A percentile compares a stretch with the other conserved stretches of the same genome.
Evolutionary conservation across 176 grass and related monocot genomes (phyloP).

Genomic region (Hyparrhenia diplandra): DNA sequence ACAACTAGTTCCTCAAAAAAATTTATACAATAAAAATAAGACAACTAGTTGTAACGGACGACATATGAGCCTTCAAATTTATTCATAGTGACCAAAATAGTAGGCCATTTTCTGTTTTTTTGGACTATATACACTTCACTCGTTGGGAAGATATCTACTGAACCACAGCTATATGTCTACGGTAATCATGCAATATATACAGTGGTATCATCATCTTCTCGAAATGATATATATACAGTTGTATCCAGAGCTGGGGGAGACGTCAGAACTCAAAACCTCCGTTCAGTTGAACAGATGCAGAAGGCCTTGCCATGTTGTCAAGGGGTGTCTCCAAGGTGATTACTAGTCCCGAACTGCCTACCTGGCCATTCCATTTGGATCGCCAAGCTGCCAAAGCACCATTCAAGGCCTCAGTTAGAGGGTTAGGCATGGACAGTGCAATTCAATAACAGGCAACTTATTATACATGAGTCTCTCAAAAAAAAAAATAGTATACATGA

Average conservation of each 20-base stretch:
- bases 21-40: too few relatives aligned
- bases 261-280: conserved; percentile 77
- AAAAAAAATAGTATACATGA: too few relatives aligned
- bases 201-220: conserved; percentile 20
- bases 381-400: conserved; percentile 55
- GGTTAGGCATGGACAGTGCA: neutral
- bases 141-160: conserved; percentile 12
- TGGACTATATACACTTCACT: neutral
- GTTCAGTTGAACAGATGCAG: conserved; percentile 26
- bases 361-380: conserved; percentile 90
- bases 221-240: conserved; percentile 8
- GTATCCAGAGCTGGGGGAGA: conserved; percentile 27
- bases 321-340: conserved; percentile 77
- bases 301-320: conserved; percentile 55
- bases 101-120: neutral
- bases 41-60: neutral
- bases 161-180: neutral
- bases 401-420: neutral
- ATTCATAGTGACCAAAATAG: neutral
- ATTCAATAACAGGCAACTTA: neutral
- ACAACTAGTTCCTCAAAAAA: too few relatives aligned
- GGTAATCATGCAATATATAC: conserved; percentile 41
- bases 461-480: too few relatives aligned
- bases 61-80: neutral
- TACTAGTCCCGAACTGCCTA: conserved; percentile 67